Percentiles rank a stretch among this genome's conserved stretches.
phyloP scores from a whole-genome alignment of 768 basidiomycete species.

The Collybia sordida region DNA sequence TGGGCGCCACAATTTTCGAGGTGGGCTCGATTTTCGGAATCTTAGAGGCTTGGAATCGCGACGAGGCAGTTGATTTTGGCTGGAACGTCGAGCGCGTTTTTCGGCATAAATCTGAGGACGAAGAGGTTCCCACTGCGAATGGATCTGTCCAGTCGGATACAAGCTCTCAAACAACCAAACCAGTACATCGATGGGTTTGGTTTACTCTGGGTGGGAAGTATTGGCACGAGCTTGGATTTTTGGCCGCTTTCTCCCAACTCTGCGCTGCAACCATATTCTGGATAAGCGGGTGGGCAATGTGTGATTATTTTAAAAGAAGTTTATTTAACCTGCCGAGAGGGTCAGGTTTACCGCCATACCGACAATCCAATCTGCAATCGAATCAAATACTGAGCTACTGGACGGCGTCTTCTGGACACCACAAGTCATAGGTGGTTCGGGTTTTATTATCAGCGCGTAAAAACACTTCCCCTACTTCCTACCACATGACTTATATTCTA shows the following conservation, averaged over 20 bases:
- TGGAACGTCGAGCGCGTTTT: constrained; percentile 23
- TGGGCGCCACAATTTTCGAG: constrained; percentile 63
- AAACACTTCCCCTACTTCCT: constrained; percentile 5
- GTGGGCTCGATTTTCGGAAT: constrained; percentile 52
- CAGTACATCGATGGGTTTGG: constrained; percentile 32
- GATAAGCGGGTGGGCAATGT: constrained; percentile 42
- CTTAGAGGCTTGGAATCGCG: constrained; percentile 54
- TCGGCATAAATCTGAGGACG: constrained; percentile 8
- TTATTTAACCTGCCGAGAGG: constrained; percentile 11
- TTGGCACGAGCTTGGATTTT: constrained; percentile 46
- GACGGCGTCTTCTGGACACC: constrained; percentile 62
- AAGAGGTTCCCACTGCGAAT: background rate
- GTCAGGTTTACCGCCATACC: constrained; percentile 36
- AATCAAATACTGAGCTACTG: constrained; percentile 23
- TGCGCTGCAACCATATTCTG: constrained; percentile 62
- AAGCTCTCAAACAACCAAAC: constrained; percentile 15
- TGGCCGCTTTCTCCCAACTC: constrained; percentile 50
- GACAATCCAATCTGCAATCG: constrained; percentile 29
- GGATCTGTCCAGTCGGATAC: background rate
- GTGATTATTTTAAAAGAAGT: background rate
- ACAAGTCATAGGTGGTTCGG: constrained; percentile 59
- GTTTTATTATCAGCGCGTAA: constrained; percentile 53
- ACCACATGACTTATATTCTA: background rate
- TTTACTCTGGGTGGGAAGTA: constrained; percentile 35
- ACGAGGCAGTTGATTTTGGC: constrained; percentile 37